Evolutionary conservation across 192 early-diverging fungal species (phyloP).

Genomic region (Thamnidium elegans): DNA sequence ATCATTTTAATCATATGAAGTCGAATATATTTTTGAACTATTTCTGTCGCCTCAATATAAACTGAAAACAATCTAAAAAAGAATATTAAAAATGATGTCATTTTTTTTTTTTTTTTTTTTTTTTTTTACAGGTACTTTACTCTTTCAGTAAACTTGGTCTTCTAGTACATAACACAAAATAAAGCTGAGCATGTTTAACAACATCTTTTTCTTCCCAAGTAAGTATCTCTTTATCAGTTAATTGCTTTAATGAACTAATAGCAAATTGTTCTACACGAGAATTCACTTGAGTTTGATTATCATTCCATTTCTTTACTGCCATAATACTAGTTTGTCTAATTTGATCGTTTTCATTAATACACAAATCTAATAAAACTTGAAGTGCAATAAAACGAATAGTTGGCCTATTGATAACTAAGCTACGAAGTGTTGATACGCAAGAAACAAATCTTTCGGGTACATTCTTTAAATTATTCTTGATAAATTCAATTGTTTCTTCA

Average conservation of each 20-base stretch:
- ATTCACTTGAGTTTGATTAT: constrained; percentile 46
- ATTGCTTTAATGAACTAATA: constrained; percentile 24
- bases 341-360: constrained; percentile 41
- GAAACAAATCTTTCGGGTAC: constrained; percentile 39
- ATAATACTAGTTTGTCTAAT: constrained; percentile 61
- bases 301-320: constrained; percentile 54
- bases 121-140: constrained; percentile 54
- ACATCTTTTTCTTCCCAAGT: constrained; percentile 55
- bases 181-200: constrained; percentile 66
- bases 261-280: constrained; percentile 50
- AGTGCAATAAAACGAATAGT: constrained; percentile 53
- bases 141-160: constrained; percentile 63
- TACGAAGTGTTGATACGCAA: constrained; percentile 56
- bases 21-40: constrained; percentile 53
- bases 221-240: constrained; percentile 18
- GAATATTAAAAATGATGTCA: too few species aligned
- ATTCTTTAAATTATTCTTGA: constrained; percentile 42
- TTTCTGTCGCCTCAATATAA: constrained; percentile 38
- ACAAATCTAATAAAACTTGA: constrained; percentile 53
- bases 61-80: constrained; percentile 49
- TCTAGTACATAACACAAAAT: constrained; percentile 71
- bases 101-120: too few species aligned
- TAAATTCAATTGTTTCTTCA: constrained; percentile 54
- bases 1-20: constrained; percentile 63
- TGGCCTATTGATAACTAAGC: constrained; percentile 55